These are phyloP conservation scores for Fusarium xyrophilum DNA, from an alignment of 2,329 filamentous ascomycete species.

Conservation along the genomic window DNA sequence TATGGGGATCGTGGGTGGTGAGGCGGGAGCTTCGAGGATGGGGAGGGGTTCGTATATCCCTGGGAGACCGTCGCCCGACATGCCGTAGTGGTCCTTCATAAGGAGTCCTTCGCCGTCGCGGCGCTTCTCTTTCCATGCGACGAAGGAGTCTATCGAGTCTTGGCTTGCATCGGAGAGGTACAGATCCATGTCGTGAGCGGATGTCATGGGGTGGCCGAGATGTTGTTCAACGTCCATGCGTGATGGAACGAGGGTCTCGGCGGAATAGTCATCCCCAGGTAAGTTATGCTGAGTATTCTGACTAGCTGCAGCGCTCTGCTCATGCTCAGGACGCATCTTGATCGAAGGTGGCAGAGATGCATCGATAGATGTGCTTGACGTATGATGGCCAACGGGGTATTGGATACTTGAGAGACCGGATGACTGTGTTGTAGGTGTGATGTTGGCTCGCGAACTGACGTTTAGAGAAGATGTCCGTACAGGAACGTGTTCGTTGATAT, in stretches of 20 bases:
- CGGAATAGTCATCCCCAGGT: constrained; percentile 27
- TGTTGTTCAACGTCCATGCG: constrained; percentile 10
- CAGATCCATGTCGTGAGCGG: neutral
- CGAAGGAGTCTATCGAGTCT: constrained; percentile 42
- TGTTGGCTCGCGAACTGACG: constrained; percentile 50
- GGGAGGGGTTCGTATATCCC: constrained; percentile 40
- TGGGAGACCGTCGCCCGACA: constrained; percentile 36
- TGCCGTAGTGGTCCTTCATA: constrained; percentile 41
- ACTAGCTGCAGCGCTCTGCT: neutral
- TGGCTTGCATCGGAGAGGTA: constrained; percentile 39
- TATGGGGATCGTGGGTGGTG: neutral
- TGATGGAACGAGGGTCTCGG: constrained; percentile 25
- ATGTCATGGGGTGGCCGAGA: neutral
- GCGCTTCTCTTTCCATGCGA: constrained; percentile 22
- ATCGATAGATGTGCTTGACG: constrained; percentile 56
- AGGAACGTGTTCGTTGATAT: constrained; percentile 49
- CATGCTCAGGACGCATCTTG: constrained; percentile 36
- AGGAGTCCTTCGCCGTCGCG: constrained; percentile 39
- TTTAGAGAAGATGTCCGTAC: constrained; percentile 46
- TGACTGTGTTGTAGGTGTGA: constrained; percentile 41
- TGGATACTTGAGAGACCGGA: constrained; percentile 50
- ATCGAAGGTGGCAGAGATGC: constrained; percentile 30
- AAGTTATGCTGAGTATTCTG: constrained; percentile 18
- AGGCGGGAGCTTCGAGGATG: constrained; percentile 4
- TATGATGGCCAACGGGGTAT: constrained; percentile 52